These are phyloP conservation scores for Aaosphaeria pasadenensis DNA, from an alignment of 2,329 filamentous ascomycete species.

Conservation along the genomic window DNA sequence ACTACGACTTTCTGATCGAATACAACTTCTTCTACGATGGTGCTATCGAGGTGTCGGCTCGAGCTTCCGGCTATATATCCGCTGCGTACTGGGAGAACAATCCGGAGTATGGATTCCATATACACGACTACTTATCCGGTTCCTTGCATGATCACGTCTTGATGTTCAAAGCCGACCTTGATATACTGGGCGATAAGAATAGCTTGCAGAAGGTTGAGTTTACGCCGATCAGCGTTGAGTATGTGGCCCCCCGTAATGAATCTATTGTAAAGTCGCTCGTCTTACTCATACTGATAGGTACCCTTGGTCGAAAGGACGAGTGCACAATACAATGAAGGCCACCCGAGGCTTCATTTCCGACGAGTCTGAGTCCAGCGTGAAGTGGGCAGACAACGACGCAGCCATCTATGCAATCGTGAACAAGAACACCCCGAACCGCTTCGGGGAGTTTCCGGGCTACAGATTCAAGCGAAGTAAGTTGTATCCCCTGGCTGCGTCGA, in stretches of 20 bases:
- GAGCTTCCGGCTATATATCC: slow-evolving; percentile 18
- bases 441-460: slow-evolving; percentile 54
- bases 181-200: slow-evolving; percentile 36
- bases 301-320: background rate
- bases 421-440: slow-evolving; percentile 47
- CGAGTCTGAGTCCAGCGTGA: slow-evolving; percentile 38
- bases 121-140: slow-evolving; percentile 30
- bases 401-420: slow-evolving; percentile 52
- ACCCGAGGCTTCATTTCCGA: slow-evolving; percentile 38
- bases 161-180: slow-evolving; percentile 42
- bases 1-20: slow-evolving; percentile 12
- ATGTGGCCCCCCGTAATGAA: background rate
- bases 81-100: slow-evolving; percentile 11
- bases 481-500: background rate
- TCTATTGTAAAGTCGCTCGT: no score
- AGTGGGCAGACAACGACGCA: slow-evolving; percentile 49
- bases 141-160: slow-evolving; percentile 39
- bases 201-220: slow-evolving; percentile 32
- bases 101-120: slow-evolving; percentile 33
- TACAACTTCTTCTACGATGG: slow-evolving; percentile 16
- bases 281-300: background rate
- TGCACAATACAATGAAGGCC: slow-evolving; percentile 49
- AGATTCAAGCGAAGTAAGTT: slow-evolving; percentile 48
- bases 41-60: slow-evolving; percentile 10
- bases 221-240: slow-evolving; percentile 43